Evolutionary conservation across 768 basidiomycete species (phyloP).

Genomic region (Leucogyrophana mollusca): DNA sequence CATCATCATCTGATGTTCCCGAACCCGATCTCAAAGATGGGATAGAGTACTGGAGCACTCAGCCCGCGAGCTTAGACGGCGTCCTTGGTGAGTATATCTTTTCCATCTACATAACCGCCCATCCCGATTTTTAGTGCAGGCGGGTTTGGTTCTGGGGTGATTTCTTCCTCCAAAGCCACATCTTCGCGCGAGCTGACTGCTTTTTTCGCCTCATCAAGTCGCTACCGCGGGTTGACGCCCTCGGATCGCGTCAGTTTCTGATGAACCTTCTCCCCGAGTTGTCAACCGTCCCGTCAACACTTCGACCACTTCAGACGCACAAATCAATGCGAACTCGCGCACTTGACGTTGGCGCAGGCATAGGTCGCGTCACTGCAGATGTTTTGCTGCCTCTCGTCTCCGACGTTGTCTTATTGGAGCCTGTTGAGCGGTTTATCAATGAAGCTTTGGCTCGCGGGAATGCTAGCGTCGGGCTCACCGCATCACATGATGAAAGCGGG

Average conservation of each 20-base stretch:
- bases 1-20: constrained; percentile 11
- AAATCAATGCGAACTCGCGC: constrained; percentile 57
- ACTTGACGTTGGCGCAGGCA: constrained; percentile 91
- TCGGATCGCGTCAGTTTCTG: constrained; percentile 87
- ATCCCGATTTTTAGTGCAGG: constrained; percentile 34
- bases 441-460: constrained; percentile 55
- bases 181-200: not conserved
- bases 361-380: constrained; percentile 87
- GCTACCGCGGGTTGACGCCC: constrained; percentile 85
- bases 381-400: constrained; percentile 87
- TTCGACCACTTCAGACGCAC: constrained; percentile 46
- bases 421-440: constrained; percentile 73
- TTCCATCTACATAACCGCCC: constrained; percentile 33
- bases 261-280: constrained; percentile 80
- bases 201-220: constrained; percentile 44
- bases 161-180: constrained; percentile 18
- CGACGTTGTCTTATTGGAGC: constrained; percentile 89
- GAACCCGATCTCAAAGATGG: constrained; percentile 70
- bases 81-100: constrained; percentile 62
- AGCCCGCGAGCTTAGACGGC: constrained; percentile 81
- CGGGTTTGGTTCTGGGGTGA: constrained; percentile 55
- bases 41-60: constrained; percentile 82
- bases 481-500: constrained; percentile 33
- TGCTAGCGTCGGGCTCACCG: constrained; percentile 23
- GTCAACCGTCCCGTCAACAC: constrained; percentile 70